Percentiles rank a stretch among this genome's conserved stretches.
These are phyloP conservation scores for Jamesozyma piceae DNA, from an alignment of 805 yeast species.

Conservation along the genomic window DNA sequence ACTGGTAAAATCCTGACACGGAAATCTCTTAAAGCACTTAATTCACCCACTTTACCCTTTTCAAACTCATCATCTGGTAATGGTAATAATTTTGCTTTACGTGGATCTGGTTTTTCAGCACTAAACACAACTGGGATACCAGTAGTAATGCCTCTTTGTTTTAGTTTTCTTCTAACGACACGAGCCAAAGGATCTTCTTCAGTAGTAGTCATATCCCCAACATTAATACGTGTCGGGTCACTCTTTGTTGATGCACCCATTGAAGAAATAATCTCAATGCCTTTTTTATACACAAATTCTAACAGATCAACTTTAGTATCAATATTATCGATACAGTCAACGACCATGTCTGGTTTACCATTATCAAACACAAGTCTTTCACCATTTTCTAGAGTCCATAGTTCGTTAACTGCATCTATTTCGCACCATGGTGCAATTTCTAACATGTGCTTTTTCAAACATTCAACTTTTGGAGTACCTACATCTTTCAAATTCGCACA, in stretches of 20 bases:
- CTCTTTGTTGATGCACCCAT: slow-evolving; percentile 98
- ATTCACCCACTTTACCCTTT: slow-evolving; percentile 57
- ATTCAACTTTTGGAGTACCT: slow-evolving; percentile 81
- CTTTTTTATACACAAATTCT: slow-evolving; percentile 53
- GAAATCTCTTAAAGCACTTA: slow-evolving; percentile 80
- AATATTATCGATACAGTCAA: slow-evolving; percentile 94
- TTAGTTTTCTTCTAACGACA: slow-evolving; percentile 74
- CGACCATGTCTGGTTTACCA: slow-evolving; percentile 61
- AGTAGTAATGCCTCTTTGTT: slow-evolving; percentile 62
- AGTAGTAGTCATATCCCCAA: slow-evolving; percentile 81
- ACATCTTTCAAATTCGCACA: slow-evolving; percentile 88
- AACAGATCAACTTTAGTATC: slow-evolving; percentile 92
- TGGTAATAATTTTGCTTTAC: slow-evolving; percentile 81
- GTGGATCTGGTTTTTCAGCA: slow-evolving; percentile 93
- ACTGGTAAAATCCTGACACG: slow-evolving; percentile 94
- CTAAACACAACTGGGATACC: slow-evolving; percentile 86
- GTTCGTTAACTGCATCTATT: slow-evolving; percentile 64
- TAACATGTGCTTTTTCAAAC: slow-evolving; percentile 57
- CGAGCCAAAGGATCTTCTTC: slow-evolving; percentile 92
- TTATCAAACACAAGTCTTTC: slow-evolving; percentile 45
- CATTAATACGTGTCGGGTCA: slow-evolving; percentile 84
- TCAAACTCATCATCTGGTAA: slow-evolving; percentile 69
- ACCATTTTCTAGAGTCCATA: slow-evolving; percentile 66
- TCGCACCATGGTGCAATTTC: slow-evolving; percentile 91
- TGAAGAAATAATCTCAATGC: slow-evolving; percentile 68